Evolutionary conservation across 179 eudicot genomes (phyloP), one percentile per base, ranked within the genome.

Genomic region (Actinidia arguta): DNA sequence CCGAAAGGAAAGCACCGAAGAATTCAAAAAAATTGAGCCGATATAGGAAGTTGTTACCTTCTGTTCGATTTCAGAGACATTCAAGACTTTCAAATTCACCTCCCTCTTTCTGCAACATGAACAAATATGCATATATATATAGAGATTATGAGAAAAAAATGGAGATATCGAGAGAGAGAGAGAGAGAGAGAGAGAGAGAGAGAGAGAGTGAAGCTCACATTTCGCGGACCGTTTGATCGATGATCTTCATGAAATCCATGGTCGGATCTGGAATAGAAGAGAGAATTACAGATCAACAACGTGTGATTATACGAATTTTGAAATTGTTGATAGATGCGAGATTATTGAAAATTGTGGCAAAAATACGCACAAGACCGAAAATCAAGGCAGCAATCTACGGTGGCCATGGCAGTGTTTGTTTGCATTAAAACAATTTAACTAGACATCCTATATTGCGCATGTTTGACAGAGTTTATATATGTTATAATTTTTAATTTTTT

Each of bases 151-250:
- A 39, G 16, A 46, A n/a, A 74, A 18, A 10, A 74, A 20, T 39
- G 36, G 70, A 16, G 11, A 24, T 62, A n/a, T 5, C n/a, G 4
- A 20, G 31, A 61, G 9, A 61, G 25, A 51, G 10, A 51, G 3
- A 51, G 55, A 59, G 64, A 59, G 64, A 0, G 62, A 58, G 22
- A 4, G 12, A 47, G 56, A 72, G 76, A 16, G 50, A 62, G 51
- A 47, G 46, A 20, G 46, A 22, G 75, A 14, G 24, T 4, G 42
- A 42, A 17, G 64, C 88, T 88, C 84, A 93, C 99, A 96, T 93
- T 90, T 96, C 99, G 75, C 99, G 98, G 61, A 95, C 99, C 68
- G 99, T 93, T 88, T 96, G 98, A 90, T 96, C 99, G 82, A 96
- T 68, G 27, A 95, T 98, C 95, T 96, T 95, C 97, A 95, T 93